Conservation (phyloP, 768 basidiomycete species). For the Pulveroboletus sp. region DNA sequence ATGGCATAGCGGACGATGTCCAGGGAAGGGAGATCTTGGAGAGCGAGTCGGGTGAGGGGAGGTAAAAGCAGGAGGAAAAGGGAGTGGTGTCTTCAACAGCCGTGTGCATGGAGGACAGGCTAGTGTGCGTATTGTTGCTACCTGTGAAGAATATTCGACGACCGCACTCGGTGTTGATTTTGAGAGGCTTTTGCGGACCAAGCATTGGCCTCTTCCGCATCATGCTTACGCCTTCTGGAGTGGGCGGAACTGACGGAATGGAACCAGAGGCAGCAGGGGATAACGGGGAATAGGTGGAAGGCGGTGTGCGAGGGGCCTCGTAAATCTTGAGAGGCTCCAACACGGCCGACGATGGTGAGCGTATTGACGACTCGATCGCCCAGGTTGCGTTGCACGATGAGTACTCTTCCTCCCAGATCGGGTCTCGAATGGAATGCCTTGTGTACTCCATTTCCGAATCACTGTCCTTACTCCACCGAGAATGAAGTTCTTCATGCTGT, state of each 20-base stretch:
- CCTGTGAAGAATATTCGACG: conserved; percentile 34
- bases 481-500: conserved; percentile 39
- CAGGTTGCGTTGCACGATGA: conserved; percentile 51
- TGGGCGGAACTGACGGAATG: conserved; percentile 48
- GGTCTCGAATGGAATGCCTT: conserved; percentile 27
- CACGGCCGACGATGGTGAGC: conserved; percentile 39
- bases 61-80: conserved; percentile 54
- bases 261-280: conserved; percentile 37
- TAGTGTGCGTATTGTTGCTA: conserved; percentile 42
- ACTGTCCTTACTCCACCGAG: conserved; percentile 56
- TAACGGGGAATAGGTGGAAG: conserved; percentile 46
- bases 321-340: conserved; percentile 38
- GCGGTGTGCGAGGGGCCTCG: conserved; percentile 46
- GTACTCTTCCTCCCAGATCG: conserved; percentile 32
- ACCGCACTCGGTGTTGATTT: conserved; percentile 52
- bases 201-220: conserved; percentile 35
- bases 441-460: conserved; percentile 33
- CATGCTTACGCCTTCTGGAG: conserved; percentile 50
- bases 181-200: conserved; percentile 41
- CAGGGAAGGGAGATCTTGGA: conserved; percentile 35
- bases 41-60: conserved; percentile 41
- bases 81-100: conserved; percentile 60
- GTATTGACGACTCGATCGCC: conserved; percentile 49
- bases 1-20: conserved; percentile 32
- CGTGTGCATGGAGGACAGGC: conserved; percentile 67